A percentile compares a stretch with the other conserved stretches of the same genome.
These are phyloP conservation scores for Cupressus sempervirens DNA, from an alignment of 75 land plant species.

Conservation along the genomic window DNA sequence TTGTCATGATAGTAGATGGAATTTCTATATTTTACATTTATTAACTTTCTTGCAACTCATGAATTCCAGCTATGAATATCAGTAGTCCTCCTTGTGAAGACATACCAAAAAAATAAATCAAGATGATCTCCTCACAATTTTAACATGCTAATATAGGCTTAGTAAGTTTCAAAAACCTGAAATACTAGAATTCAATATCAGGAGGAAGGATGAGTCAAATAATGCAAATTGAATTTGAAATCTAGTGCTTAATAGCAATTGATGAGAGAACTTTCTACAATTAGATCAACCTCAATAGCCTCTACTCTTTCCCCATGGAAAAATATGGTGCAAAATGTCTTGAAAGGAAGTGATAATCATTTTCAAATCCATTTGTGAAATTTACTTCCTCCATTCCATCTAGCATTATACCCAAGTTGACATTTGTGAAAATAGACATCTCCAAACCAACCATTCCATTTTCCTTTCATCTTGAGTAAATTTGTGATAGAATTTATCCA, in stretches of 20 bases:
- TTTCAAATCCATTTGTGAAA: neutral
- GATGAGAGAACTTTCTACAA: neutral
- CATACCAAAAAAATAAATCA: neutral
- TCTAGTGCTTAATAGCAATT: neutral
- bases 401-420: neutral
- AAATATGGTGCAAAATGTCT: neutral
- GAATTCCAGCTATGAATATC: neutral
- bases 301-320: neutral
- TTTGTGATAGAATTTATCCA: neutral
- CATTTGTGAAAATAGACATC: neutral
- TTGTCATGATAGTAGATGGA: neutral
- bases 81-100: neutral
- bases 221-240: neutral
- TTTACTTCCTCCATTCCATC: neutral
- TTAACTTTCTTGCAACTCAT: neutral
- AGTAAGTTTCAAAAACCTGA: neutral
- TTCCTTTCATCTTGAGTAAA: neutral
- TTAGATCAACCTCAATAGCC: neutral
- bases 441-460: constrained; percentile 1
- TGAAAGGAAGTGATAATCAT: neutral
- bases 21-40: neutral
- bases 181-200: neutral
- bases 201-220: neutral
- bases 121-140: neutral
- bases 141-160: neutral